Base-by-base conservation (phyloP, 2,329 filamentous ascomycete genomes). In the Exophiala alcalophila region DNA sequence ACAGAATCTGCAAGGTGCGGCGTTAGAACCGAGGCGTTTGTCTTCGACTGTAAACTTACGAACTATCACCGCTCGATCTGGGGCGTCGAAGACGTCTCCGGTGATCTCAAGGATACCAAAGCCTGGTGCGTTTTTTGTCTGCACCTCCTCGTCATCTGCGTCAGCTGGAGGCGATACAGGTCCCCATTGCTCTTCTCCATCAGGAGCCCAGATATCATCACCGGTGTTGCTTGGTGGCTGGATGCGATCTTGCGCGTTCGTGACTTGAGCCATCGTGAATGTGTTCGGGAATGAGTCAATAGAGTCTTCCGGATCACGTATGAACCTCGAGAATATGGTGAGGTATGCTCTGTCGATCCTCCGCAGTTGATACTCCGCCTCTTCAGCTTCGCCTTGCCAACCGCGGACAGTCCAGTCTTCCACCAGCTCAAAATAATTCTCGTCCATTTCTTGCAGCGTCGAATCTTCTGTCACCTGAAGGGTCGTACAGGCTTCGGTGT, bases 41-140 rank as follows among this genome's bases (percentile, higher is more conserved):
- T n/a, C n/a, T n/a, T n/a, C n/a, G n/a, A n/a, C n/a, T n/a, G n/a
- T n/a, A n/a, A n/a, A 59, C 59, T 11, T 57, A 69, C 67, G 78
- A 44, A 80, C 69, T 11, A 81, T 61, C 11, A 76, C 65, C 15
- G 69, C 64, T 38, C 66, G 60, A 23, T 67, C 57, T 0, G 76
- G 75, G 1, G 73, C 73, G 25, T 65, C 57, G 56, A 81, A 79
- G 26, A 82, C 66, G 54, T 77, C 64, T 37, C 45, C 41, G n/a
- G 15, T 14, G 7, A 47, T 31, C 12, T 44, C 31, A 9, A 18
- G 10, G 20, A 52, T 39, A 8, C 12, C n/a, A 19, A 52, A 52
- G 3, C 40, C 28, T 5, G 44, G 44, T 19, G 26, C 23, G 3
- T 9, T 30, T 8, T 16, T 26, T 2, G 9, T 10, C 8, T 30